Base-by-base conservation (phyloP, 2,329 filamentous ascomycete species). In the Pyrenophora seminiperda region DNA sequence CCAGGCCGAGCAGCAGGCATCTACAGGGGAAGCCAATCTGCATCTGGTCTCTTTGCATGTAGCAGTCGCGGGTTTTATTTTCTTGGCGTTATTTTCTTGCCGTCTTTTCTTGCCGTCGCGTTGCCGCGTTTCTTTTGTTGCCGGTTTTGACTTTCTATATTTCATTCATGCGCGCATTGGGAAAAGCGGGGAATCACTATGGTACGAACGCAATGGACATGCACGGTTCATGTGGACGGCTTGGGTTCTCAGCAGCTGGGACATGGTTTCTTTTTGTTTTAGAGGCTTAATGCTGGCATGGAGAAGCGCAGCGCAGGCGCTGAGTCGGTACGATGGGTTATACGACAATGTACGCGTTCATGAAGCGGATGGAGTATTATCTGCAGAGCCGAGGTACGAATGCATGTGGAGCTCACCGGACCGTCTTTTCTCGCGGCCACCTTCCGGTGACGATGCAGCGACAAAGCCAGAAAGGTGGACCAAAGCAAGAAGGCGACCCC, bases 251-350 rank as follows among this genome's bases (percentile, higher is more conserved):
- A 51, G 41, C 48, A 49, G 46, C 33, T 52, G 51, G 38, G 40
- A 60, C 50, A 60, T 57, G 44, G 37, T 59, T 68, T 50, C 57
- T 70, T 67, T 67, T 67, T 64, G 53, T 50, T 54, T 47, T 52
- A 47, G 53, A 55, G 47, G 38, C 36, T 39, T 69, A 63, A 67
- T 66, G 58, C 46, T 47, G 47, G 51, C 37, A 51, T 39, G 44
- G 53, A 53, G 40, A 47, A 52, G 24, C 49, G 61, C 56, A 58
- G 61, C 64, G 69, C 69, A 47, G 69, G 69, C 69, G 62, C 63
- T 61, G 68, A 66, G 59, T 53, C 45, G 54, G 50, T 41, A 41
- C 33, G 17, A 51, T 47, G 43, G 47, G 53, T 53, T 52, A 50
- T 56, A 61, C 52, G 59, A 68, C 68, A 63, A 69, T 62, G 53